Evolutionary conservation across 495 filamentous ascomycete genomes (phyloP).

Genomic region (Podospora appendiculata): DNA sequence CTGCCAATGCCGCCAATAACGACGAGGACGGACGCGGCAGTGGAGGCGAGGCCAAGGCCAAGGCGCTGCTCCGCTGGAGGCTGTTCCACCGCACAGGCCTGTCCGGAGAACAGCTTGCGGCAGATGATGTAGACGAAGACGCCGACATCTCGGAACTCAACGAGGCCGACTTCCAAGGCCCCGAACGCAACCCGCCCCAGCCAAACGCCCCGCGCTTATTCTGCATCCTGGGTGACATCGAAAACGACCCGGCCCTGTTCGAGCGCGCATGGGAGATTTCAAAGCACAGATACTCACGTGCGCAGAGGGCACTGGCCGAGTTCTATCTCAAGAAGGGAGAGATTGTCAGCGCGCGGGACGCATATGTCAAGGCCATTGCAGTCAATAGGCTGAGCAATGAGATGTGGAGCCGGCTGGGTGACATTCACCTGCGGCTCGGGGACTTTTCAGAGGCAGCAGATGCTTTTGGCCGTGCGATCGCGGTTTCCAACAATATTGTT

Average conservation of each 20-base stretch:
- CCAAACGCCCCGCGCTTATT: slow-evolving; percentile 79
- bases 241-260: slow-evolving; percentile 64
- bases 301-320: slow-evolving; percentile 79
- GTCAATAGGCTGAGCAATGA: slow-evolving; percentile 74
- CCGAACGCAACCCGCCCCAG: slow-evolving; percentile 60
- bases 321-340: slow-evolving; percentile 59
- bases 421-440: slow-evolving; percentile 70
- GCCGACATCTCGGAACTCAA: slow-evolving; percentile 43
- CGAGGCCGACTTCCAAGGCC: slow-evolving; percentile 45
- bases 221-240: slow-evolving; percentile 91
- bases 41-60: slow-evolving; percentile 68
- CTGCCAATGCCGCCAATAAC: slow-evolving; percentile 49
- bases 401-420: slow-evolving; percentile 85
- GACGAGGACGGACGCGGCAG: slow-evolving; percentile 49
- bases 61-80: slow-evolving; percentile 62
- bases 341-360: slow-evolving; percentile 61
- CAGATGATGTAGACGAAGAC: slow-evolving; percentile 43
- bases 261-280: slow-evolving; percentile 87
- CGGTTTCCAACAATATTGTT: slow-evolving; percentile 42
- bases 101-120: slow-evolving; percentile 9
- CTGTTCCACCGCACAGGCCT: slow-evolving; percentile 57
- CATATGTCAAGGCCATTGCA: slow-evolving; percentile 67
- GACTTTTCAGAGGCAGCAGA: slow-evolving; percentile 76
- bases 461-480: slow-evolving; percentile 70
- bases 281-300: slow-evolving; percentile 68